These are phyloP conservation scores for Globisporangium sylvaticum DNA, from an alignment of 352 stramenopile genomes.

Conservation along the genomic window DNA sequence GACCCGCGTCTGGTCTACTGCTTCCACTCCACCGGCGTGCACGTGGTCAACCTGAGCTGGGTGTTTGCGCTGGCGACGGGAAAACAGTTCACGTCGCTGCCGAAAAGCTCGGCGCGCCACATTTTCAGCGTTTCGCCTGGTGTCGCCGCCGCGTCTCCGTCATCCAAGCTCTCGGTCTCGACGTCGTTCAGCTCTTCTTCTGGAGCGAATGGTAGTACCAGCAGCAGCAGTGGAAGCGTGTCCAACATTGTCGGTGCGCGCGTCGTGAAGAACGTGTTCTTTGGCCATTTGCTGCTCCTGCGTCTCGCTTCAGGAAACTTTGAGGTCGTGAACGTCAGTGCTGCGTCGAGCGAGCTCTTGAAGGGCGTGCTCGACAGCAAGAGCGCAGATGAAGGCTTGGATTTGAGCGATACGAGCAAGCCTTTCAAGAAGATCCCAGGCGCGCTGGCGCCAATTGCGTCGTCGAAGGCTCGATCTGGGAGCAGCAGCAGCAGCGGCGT, in stretches of 20 bases:
- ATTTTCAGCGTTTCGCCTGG: constrained; percentile 72
- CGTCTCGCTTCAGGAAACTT: constrained; percentile 66
- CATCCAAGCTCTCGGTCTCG: not conserved
- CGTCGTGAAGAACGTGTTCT: constrained; percentile 72
- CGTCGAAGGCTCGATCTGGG: constrained; percentile 21
- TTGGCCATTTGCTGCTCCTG: constrained; percentile 72
- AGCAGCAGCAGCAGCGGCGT: constrained; percentile 10
- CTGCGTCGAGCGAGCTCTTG: constrained; percentile 64
- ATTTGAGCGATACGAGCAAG: constrained; percentile 9
- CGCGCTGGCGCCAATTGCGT: constrained; percentile 52
- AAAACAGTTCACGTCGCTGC: constrained; percentile 55
- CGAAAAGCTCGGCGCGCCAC: constrained; percentile 68
- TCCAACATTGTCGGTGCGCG: constrained; percentile 61
- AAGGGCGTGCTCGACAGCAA: constrained; percentile 49
- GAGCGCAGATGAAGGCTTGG: constrained; percentile 8
- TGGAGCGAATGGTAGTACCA: not conserved
- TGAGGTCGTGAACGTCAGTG: constrained; percentile 79
- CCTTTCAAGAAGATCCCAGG: constrained; percentile 40
- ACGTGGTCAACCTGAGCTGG: constrained; percentile 77
- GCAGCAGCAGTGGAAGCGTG: constrained; percentile 8
- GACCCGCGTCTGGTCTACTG: constrained; percentile 68
- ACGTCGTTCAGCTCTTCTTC: constrained; percentile 9
- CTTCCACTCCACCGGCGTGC: constrained; percentile 70
- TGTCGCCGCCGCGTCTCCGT: constrained; percentile 5
- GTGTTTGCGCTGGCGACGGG: constrained; percentile 50